A percentile compares a stretch with the other conserved stretches of the same genome.
Conservation (phyloP, 1,284 basidiomycete genomes). For the Prillingera fragicola region DNA sequence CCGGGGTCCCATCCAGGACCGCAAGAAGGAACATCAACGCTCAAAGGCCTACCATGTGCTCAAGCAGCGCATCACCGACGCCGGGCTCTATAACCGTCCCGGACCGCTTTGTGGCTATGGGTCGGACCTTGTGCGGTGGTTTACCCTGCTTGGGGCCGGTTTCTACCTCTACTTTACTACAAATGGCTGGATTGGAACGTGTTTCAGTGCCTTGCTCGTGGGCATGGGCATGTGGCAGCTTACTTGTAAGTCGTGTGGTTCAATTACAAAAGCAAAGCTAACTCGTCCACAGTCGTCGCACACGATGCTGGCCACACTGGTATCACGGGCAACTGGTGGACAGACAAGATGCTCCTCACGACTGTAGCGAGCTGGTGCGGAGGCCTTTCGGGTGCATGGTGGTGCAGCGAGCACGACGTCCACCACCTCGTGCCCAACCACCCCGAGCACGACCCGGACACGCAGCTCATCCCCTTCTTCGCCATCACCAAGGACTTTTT, state of each 20-base stretch:
- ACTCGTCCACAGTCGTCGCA: too few species aligned
- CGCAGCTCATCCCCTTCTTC: slow-evolving; percentile 89
- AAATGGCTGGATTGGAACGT: slow-evolving; percentile 37
- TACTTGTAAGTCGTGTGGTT: slow-evolving; percentile 50
- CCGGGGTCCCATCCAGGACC: slow-evolving; percentile 55
- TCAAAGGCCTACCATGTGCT: slow-evolving; percentile 73
- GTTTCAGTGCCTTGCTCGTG: slow-evolving; percentile 70
- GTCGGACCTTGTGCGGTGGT: slow-evolving; percentile 68
- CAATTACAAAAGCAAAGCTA: not conserved
- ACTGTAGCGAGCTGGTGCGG: slow-evolving; percentile 41
- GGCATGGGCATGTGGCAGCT: slow-evolving; percentile 93
- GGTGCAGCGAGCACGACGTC: slow-evolving; percentile 46
- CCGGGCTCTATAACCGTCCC: slow-evolving; percentile 77
- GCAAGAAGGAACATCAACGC: slow-evolving; percentile 62
- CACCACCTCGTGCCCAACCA: slow-evolving; percentile 79
- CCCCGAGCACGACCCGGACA: slow-evolving; percentile 84
- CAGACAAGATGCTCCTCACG: slow-evolving; percentile 38
- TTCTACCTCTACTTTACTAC: too few species aligned
- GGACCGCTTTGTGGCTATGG: slow-evolving; percentile 75
- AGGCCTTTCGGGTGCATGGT: slow-evolving; percentile 44
- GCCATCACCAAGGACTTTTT: slow-evolving; percentile 87
- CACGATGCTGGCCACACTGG: slow-evolving; percentile 45
- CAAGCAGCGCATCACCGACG: slow-evolving; percentile 66
- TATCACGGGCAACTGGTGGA: slow-evolving; percentile 35
- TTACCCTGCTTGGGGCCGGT: slow-evolving; percentile 60